phyloP scores from a whole-genome alignment of 805 yeast genomes.

The Kluyveromyces nonfermentans region DNA sequence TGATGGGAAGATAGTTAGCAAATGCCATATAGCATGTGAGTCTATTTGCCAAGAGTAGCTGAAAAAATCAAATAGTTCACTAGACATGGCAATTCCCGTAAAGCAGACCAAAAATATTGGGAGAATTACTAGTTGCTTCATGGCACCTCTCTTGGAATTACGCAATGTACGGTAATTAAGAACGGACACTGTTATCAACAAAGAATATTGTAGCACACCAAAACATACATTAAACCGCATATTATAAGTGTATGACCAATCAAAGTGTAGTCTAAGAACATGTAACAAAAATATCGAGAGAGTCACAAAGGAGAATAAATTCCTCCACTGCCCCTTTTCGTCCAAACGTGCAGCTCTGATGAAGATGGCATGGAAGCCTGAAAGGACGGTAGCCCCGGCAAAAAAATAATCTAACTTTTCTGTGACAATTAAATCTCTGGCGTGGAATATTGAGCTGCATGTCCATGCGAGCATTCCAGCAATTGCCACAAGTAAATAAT shows the following conservation, averaged over 20 bases:
- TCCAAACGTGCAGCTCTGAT: slow-evolving; percentile 56
- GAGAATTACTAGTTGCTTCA: slow-evolving; percentile 27
- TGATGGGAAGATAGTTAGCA: slow-evolving; percentile 77
- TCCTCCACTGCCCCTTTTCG: slow-evolving; percentile 26
- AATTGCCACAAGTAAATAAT: slow-evolving; percentile 34
- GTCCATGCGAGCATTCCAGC: slow-evolving; percentile 84
- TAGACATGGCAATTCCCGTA: slow-evolving; percentile 69
- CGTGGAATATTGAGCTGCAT: slow-evolving; percentile 77
- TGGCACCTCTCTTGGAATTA: slow-evolving; percentile 5
- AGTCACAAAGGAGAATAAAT: slow-evolving; percentile 34
- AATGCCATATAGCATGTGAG: slow-evolving; percentile 93
- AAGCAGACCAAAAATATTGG: slow-evolving; percentile 44
- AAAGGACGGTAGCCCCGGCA: slow-evolving; percentile 81
- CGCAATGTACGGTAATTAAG: slow-evolving; percentile 21
- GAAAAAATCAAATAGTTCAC: slow-evolving; percentile 85
- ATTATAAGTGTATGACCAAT: slow-evolving; percentile 90
- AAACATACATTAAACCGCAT: slow-evolving; percentile 81
- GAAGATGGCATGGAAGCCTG: slow-evolving; percentile 64
- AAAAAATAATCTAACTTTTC: slow-evolving; percentile 86
- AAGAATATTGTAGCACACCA: slow-evolving; percentile 65
- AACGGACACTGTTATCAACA: slow-evolving; percentile 25
- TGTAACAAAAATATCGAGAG: slow-evolving; percentile 50
- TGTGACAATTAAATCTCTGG: slow-evolving; percentile 70
- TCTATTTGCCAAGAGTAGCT: slow-evolving; percentile 63
- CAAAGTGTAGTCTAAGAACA: slow-evolving; percentile 50